A percentile compares a stretch with the other conserved stretches of the same genome.
Conservation (phyloP, 768 basidiomycete species). For the Imleria badia region DNA sequence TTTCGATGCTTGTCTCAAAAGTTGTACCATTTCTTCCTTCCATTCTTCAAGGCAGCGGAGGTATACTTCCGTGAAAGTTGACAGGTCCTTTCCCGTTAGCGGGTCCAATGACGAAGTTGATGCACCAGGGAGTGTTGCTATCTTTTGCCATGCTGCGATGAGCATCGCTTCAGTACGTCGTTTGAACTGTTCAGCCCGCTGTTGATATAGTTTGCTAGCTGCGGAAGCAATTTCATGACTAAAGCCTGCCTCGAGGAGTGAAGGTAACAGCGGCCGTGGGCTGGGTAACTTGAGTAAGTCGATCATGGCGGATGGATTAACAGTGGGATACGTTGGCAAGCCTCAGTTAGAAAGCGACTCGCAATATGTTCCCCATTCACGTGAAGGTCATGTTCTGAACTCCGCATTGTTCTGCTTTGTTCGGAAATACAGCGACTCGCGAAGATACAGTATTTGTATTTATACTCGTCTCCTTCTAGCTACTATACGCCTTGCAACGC, state of each 20-base stretch:
- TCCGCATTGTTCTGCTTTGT: too few relatives aligned
- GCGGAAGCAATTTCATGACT: not conserved
- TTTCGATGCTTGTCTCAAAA: not conserved
- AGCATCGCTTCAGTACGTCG: not conserved
- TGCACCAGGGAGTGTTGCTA: not conserved
- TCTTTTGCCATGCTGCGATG: not conserved
- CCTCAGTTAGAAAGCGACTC: too few relatives aligned
- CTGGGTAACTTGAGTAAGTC: not conserved
- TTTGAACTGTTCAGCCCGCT: not conserved
- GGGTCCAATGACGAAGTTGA: not conserved
- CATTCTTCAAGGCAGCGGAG: not conserved
- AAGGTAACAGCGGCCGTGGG: not conserved
- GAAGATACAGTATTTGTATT: too few relatives aligned
- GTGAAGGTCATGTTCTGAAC: too few relatives aligned
- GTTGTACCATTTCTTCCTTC: not conserved
- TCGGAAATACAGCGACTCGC: too few relatives aligned
- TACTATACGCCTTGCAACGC: too few relatives aligned
- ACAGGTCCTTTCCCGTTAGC: not conserved
- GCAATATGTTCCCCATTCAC: too few relatives aligned
- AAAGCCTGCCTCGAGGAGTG: not conserved
- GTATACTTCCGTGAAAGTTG: not conserved
- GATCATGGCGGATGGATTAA: too few relatives aligned
- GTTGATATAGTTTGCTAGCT: not conserved
- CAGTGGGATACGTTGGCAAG: too few relatives aligned
- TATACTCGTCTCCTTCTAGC: too few relatives aligned